Conservation (phyloP, 2,329 filamentous ascomycete species). For the Aureobasidium sp. region DNA sequence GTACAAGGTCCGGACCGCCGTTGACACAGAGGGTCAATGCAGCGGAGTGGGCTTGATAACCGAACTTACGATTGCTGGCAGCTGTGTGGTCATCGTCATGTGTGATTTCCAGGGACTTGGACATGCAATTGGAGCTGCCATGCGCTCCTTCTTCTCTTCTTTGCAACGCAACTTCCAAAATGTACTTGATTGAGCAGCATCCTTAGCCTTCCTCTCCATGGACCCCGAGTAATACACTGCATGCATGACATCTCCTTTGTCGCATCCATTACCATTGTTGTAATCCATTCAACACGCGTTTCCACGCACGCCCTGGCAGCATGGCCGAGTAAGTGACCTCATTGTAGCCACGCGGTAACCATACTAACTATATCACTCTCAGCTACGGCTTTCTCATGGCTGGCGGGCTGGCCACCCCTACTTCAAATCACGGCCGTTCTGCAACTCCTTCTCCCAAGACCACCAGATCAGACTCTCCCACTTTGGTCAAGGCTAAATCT, state of each 20-base stretch:
- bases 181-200: not conserved
- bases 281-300: not conserved
- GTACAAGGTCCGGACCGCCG: not conserved
- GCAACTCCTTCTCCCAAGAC: not conserved
- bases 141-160: not conserved
- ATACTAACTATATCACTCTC: not conserved
- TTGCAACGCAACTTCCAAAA: not conserved
- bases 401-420: conserved; percentile 12
- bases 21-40: not conserved
- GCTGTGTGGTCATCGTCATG: conserved; percentile 4
- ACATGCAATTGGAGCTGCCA: not conserved
- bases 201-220: conserved; percentile 1
- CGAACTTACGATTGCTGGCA: not conserved
- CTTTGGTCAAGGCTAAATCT: conserved; percentile 12
- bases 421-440: conserved; percentile 7
- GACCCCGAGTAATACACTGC: not conserved
- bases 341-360: too few relatives aligned
- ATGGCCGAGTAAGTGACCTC: conserved; percentile 1
- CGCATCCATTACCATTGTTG: conserved; percentile 4
- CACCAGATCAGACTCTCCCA: not conserved
- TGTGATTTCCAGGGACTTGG: conserved; percentile 1
- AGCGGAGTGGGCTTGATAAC: not conserved
- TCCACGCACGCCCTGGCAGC: not conserved
- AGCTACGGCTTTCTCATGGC: conserved; percentile 11
- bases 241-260: conserved; percentile 11